Evolutionary conservation across 257 asterid genomes (phyloP), one percentile per base, ranked within the genome.

Genomic region (Ilex aquifolium): DNA sequence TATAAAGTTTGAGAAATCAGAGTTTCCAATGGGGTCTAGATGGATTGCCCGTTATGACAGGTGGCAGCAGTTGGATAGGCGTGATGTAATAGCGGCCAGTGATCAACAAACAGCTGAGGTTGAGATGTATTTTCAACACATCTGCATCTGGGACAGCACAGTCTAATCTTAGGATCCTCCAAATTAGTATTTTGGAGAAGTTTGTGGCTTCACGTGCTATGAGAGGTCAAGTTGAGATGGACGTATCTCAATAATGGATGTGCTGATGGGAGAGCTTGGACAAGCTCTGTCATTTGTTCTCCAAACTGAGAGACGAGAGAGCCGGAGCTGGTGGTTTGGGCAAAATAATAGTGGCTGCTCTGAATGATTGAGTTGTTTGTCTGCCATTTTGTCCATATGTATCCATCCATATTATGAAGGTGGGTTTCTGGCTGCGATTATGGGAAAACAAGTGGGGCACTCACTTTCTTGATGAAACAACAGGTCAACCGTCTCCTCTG

Each of bases 321-420:
- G 42, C 42, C 0, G 8, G 2, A 36, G 42, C 42, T 36, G 42
- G 42, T 36, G 42, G 42, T 36, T 36, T 2, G 46, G 32, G 61
- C 27, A 21, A 62, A 53, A 57, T 71, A 69, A 55, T 10, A 68
- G 80, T 72, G 82, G 86, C 39, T 4, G 68, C 7, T 69, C 60
- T 66, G 69, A 79, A 83, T 77, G 69, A 87, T 82, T 83, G 72
- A 80, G 67, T 76, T 63, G 29, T 59, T 69, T 82, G 88, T 81
- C 91, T 77, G 78, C 84, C 87, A 85, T 74, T 64, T 73, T 65
- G 67, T 53, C 54, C 62, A 59, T 61, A 10, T 57, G 63, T 21
- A 21, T 21, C 27, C 27, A 21, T 21, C 27, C 27, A 21, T 21
- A 21, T 21, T 21, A 21, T 21, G 27, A 64, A 69, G 49, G 40